Percentiles rank a stretch among this genome's conserved stretches.
These are phyloP conservation scores for Aechmea fasciata DNA, from an alignment of 176 grass and related monocot species.

Conservation along the genomic window DNA sequence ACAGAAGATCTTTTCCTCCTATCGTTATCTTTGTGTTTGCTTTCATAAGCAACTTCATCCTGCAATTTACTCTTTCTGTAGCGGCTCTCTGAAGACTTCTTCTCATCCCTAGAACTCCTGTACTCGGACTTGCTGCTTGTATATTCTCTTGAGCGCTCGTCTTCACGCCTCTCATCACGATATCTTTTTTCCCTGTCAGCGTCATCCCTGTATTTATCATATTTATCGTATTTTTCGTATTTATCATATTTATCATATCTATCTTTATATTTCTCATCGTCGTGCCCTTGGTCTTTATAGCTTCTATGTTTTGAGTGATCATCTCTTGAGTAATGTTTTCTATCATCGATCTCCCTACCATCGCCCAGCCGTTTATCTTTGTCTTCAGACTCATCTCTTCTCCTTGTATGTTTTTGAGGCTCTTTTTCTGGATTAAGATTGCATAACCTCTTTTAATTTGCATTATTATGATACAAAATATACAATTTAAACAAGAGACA, in stretches of 20 bases:
- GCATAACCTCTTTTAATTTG: constrained; percentile 13
- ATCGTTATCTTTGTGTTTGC: constrained; percentile 56
- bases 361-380: constrained; percentile 56
- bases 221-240: too few species aligned
- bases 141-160: constrained; percentile 40
- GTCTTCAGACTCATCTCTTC: constrained; percentile 45
- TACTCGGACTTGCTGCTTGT: constrained; percentile 45
- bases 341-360: constrained; percentile 62
- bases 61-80: constrained; percentile 56
- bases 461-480: constrained; percentile 25
- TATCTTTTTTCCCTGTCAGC: constrained; percentile 48
- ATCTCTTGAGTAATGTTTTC: constrained; percentile 57
- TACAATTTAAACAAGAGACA: constrained; percentile 9
- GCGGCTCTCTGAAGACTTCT: constrained; percentile 44
- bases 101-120: constrained; percentile 60
- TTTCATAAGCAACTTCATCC: constrained; percentile 50
- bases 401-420: constrained; percentile 48
- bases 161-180: constrained; percentile 43
- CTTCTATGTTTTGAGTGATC: constrained; percentile 59
- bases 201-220: constrained; percentile 58
- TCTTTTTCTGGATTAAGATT: constrained; percentile 34
- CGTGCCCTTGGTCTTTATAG: constrained; percentile 66
- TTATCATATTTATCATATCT: constrained; percentile 20
- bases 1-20: constrained; percentile 57
- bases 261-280: constrained; percentile 70